A percentile compares a stretch with the other conserved stretches of the same genome.
These are phyloP conservation scores for Trametes gibbosa DNA, from an alignment of 768 basidiomycete species.

Conservation along the genomic window DNA sequence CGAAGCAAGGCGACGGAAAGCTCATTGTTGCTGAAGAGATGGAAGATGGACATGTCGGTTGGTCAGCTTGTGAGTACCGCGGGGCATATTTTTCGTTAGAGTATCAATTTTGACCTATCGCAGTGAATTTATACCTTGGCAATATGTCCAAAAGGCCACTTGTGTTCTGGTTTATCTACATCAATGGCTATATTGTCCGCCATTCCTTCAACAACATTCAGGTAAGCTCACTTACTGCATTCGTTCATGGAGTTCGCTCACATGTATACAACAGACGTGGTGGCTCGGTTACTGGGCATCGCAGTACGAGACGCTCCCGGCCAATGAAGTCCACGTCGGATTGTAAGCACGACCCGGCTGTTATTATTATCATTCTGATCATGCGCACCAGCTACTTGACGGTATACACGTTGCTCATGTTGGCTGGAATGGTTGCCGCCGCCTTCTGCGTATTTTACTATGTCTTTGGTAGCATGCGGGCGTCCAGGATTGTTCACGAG, in stretches of 20 bases:
- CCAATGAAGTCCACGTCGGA: slow-evolving; percentile 11
- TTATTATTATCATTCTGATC: neutral
- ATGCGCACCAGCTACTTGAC: slow-evolving; percentile 42
- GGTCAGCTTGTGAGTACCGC: slow-evolving; percentile 34
- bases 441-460: slow-evolving; percentile 30
- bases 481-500: slow-evolving; percentile 52
- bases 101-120: neutral
- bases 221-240: neutral
- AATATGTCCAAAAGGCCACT: slow-evolving; percentile 2
- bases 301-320: slow-evolving; percentile 19
- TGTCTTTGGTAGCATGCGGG: slow-evolving; percentile 46
- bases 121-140: slow-evolving; percentile 6
- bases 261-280: slow-evolving; percentile 34
- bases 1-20: slow-evolving; percentile 44
- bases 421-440: slow-evolving; percentile 6
- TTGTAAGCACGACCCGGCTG: slow-evolving; percentile 13
- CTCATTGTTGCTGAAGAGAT: slow-evolving; percentile 65
- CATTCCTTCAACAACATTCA: neutral
- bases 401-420: slow-evolving; percentile 39
- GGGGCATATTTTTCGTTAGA: neutral
- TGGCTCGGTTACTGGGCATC: slow-evolving; percentile 37
- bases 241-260: neutral
- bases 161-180: slow-evolving; percentile 6
- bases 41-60: slow-evolving; percentile 55
- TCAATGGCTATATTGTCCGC: neutral